Evolutionary conservation across 2,329 filamentous ascomycete genomes (phyloP), one percentile per base, ranked within the genome.

Genomic region (Dothidotthia symphoricarpi): DNA sequence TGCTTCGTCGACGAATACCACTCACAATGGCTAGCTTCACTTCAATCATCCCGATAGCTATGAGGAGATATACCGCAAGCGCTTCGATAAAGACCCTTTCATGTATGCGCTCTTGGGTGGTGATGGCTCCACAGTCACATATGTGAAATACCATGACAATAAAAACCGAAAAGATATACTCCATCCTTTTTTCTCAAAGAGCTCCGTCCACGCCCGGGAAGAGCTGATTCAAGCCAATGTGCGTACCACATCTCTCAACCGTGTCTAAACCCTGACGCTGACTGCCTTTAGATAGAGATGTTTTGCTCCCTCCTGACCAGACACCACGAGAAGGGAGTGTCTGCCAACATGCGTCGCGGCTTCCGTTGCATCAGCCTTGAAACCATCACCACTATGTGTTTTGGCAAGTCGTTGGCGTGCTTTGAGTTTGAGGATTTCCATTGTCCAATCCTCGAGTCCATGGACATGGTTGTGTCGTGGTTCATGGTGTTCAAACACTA

Each of bases 81-180:
- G 61, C 12, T 72, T 69, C 69, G 62, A 71, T 40, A 73, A 74
- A 37, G 68, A 73, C 28, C 45, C 45, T 1, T 39, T 27, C 0
- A 50, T 72, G 1, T 74, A 74, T 43, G 51, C 57, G 13, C 59
- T 58, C 27, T 72, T 74, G 43, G 64, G 64, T 36, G 61, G 68
- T 36, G 62, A 71, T 41, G 48, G 63, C 13, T 70, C 69, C n/a
- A 69, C 64, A 19, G 72, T 74, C 45, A 69, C 64, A 9, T 68
- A 65, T 35, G 42, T 66, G 22, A 71, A 58, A 12, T 69, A 70
- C 39, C 49, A 49, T 8, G 64, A 67, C 37, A 59, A 64, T 24
- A 73, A 69, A 42, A 51, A 61, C 17, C 59, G 71, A 15, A 71
- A 69, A 37, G 63, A 70, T 47, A 63, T 73, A 2, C 51, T 74